Conservation (phyloP, 2,329 filamentous ascomycete species). For the Pseudopyrenochaeta lycopersici region DNA sequence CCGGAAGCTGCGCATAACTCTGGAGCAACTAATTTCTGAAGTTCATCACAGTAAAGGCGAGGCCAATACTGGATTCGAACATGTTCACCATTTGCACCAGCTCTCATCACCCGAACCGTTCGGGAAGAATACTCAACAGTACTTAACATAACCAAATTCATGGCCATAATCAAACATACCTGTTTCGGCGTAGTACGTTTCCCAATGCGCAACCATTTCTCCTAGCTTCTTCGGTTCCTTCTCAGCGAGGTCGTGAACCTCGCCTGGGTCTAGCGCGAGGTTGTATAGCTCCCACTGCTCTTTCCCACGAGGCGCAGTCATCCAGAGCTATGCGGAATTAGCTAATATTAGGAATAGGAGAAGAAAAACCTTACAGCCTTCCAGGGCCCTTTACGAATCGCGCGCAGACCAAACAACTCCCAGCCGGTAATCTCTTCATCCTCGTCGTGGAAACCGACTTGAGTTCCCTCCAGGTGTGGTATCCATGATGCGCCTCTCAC, state of each 20-base stretch:
- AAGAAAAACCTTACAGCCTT: slow-evolving; percentile 13
- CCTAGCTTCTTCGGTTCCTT: slow-evolving; percentile 7
- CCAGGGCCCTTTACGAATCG: slow-evolving; percentile 11
- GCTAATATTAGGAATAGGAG: no score
- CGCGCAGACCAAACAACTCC: slow-evolving; percentile 17
- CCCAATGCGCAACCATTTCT: slow-evolving; percentile 12
- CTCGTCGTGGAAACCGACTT: slow-evolving; percentile 3
- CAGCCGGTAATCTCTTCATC: slow-evolving; percentile 8
- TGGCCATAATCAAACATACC: slow-evolving; percentile 17
- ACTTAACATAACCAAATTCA: slow-evolving; percentile 5
- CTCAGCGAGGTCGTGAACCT: slow-evolving; percentile 11
- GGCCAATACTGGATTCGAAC: no score
- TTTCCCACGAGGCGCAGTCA: slow-evolving; percentile 12
- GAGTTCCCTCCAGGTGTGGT: background rate
- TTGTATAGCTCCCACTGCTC: slow-evolving; percentile 18
- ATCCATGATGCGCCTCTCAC: slow-evolving; percentile 11
- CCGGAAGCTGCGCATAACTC: background rate
- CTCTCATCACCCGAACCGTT: no score
- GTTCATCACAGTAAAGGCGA: no score
- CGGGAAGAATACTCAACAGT: background rate
- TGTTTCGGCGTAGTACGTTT: slow-evolving; percentile 16
- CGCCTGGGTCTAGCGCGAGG: slow-evolving; percentile 9
- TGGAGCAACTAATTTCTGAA: background rate
- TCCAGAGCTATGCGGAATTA: slow-evolving; percentile 2
- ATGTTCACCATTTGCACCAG: no score